Evolutionary conservation across 1,284 basidiomycete species (phyloP).

Genomic region (Microbotryum intermedium): DNA sequence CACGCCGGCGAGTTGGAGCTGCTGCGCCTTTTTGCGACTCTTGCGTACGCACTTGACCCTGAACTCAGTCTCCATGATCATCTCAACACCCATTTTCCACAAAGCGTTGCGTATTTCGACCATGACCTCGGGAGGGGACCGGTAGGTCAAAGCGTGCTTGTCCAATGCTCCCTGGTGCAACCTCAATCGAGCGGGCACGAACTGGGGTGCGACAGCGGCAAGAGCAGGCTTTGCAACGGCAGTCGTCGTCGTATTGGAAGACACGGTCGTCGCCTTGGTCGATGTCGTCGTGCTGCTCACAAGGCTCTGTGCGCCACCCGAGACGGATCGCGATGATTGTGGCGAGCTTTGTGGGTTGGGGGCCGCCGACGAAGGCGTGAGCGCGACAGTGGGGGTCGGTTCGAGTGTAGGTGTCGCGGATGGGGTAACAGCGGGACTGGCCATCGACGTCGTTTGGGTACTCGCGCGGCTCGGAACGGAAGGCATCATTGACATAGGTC

Average conservation of each 20-base stretch:
- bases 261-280: conserved; percentile 11
- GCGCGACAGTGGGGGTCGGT: conserved; percentile 6
- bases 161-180: conserved; percentile 90
- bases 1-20: conserved; percentile 23
- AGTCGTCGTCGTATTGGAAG: conserved; percentile 4
- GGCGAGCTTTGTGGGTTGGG: conserved; percentile 11
- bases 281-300: conserved; percentile 16
- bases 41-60: conserved; percentile 44
- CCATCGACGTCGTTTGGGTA: background rate
- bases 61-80: conserved; percentile 76
- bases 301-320: conserved; percentile 35
- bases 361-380: conserved; percentile 6
- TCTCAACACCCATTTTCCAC: conserved; percentile 80
- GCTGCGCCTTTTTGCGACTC: conserved; percentile 37
- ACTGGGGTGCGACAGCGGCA: background rate
- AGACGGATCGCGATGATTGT: conserved; percentile 35
- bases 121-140: conserved; percentile 77
- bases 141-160: conserved; percentile 78
- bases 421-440: background rate
- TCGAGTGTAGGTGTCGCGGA: background rate
- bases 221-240: background rate
- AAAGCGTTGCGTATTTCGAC: conserved; percentile 70
- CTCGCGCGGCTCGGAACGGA: background rate
- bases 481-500: background rate
- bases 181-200: conserved; percentile 45